These are phyloP conservation scores for Mycena kentingensis DNA, from an alignment of 768 basidiomycete genomes.

Conservation along the genomic window DNA sequence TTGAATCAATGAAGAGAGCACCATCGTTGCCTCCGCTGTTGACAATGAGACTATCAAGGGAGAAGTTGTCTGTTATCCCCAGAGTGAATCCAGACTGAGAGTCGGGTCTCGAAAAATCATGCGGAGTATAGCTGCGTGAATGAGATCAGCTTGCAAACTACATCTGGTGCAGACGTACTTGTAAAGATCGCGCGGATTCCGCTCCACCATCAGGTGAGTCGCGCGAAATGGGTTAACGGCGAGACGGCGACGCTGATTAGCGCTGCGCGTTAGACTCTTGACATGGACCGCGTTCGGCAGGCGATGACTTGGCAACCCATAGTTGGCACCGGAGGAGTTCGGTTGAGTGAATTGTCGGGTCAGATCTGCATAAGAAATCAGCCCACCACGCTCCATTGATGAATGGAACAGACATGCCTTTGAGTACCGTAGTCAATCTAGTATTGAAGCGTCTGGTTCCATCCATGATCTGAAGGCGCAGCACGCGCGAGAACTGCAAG, in stretches of 20 bases:
- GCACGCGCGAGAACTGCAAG: too few relatives aligned
- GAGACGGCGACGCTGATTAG: background rate
- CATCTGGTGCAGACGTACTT: background rate
- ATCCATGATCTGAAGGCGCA: too few relatives aligned
- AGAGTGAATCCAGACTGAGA: constrained; percentile 8
- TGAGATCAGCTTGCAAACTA: background rate
- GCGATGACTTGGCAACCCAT: too few relatives aligned
- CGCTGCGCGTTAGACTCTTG: too few relatives aligned
- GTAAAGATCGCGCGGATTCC: constrained; percentile 9
- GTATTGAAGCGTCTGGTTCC: too few relatives aligned
- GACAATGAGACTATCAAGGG: constrained; percentile 6
- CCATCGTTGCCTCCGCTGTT: background rate
- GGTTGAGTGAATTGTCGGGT: too few relatives aligned
- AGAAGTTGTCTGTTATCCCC: constrained; percentile 10
- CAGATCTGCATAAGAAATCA: too few relatives aligned
- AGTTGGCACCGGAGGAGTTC: too few relatives aligned
- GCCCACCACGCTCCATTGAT: too few relatives aligned
- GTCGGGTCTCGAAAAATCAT: constrained; percentile 6
- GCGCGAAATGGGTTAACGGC: constrained; percentile 8
- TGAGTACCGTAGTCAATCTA: too few relatives aligned
- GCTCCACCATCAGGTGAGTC: constrained; percentile 8
- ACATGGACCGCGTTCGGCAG: too few relatives aligned
- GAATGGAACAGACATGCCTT: too few relatives aligned
- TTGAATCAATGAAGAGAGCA: constrained; percentile 4
- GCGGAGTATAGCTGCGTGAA: constrained; percentile 1